phyloP scores from a whole-genome alignment of 1,139 yeast species.

The Diutina scorzettiae region DNA sequence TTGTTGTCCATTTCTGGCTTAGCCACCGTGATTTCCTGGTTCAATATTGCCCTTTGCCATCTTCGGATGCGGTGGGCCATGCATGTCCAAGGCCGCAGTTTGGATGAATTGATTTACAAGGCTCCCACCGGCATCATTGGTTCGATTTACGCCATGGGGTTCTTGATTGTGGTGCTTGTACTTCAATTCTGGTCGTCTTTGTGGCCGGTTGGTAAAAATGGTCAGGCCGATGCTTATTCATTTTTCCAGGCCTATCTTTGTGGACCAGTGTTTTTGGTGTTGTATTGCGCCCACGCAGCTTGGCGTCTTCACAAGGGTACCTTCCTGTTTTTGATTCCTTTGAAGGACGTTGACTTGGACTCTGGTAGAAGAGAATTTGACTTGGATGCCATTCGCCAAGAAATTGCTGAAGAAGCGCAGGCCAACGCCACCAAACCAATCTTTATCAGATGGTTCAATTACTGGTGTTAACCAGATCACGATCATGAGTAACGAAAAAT shows the following conservation, averaged over 20 bases:
- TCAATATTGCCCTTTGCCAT: constrained; percentile 1
- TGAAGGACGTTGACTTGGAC: constrained; percentile 30
- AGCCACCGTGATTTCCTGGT: constrained; percentile 5
- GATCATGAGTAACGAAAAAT: background rate
- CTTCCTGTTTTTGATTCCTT: constrained; percentile 29
- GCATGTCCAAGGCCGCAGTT: constrained; percentile 2
- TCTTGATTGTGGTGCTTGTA: background rate
- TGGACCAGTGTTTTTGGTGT: background rate
- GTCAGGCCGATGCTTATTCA: background rate
- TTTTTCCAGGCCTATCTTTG: constrained; percentile 4
- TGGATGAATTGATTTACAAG: constrained; percentile 1
- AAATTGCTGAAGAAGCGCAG: constrained; percentile 26
- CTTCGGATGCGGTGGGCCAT: constrained; percentile 3
- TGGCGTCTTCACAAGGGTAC: background rate
- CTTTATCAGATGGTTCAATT: constrained; percentile 3
- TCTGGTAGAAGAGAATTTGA: constrained; percentile 17
- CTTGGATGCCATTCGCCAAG: constrained; percentile 14
- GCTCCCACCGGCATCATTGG: constrained; percentile 2
- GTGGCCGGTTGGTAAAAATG: constrained; percentile 2
- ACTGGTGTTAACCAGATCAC: background rate
- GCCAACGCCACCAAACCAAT: constrained; percentile 11
- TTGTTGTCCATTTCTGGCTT: background rate
- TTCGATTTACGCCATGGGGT: constrained; percentile 2
- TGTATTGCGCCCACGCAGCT: background rate
- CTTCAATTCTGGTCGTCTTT: constrained; percentile 3